Percentiles rank a stretch among this genome's conserved stretches.
phyloP scores from a whole-genome alignment of 2,329 filamentous ascomycete genomes.

The Diaporthe sp. region DNA sequence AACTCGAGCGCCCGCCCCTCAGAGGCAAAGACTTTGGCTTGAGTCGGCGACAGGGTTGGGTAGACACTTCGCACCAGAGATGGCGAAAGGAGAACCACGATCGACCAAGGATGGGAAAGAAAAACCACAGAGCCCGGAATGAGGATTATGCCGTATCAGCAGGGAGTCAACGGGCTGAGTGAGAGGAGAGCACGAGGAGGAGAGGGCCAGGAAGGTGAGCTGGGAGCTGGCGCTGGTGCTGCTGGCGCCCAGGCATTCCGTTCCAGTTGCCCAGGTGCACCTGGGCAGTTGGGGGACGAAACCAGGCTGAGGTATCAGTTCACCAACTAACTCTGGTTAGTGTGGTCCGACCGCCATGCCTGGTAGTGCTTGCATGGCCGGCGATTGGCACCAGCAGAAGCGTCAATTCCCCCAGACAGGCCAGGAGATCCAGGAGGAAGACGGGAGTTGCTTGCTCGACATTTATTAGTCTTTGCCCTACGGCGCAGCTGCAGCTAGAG shows the following conservation, averaged over 20 bases:
- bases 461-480: slow-evolving; percentile 20
- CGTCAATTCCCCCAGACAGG: slow-evolving; percentile 9
- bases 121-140: background rate
- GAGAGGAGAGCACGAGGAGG: slow-evolving; percentile 4
- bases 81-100: slow-evolving; percentile 7
- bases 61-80: slow-evolving; percentile 9
- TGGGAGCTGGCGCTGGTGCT: slow-evolving; percentile 11
- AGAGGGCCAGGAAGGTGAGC: background rate
- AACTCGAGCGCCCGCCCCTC: slow-evolving; percentile 32
- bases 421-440: slow-evolving; percentile 1
- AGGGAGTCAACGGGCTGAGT: slow-evolving; percentile 15
- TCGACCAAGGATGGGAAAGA: slow-evolving; percentile 1
- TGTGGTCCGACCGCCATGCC: slow-evolving; percentile 25
- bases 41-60: slow-evolving; percentile 15
- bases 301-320: slow-evolving; percentile 34
- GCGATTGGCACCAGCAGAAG: slow-evolving; percentile 20
- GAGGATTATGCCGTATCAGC: slow-evolving; percentile 32
- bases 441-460: slow-evolving; percentile 29
- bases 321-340: slow-evolving; percentile 40
- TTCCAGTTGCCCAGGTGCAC: slow-evolving; percentile 25
- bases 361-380: slow-evolving; percentile 39
- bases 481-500: slow-evolving; percentile 33
- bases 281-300: slow-evolving; percentile 25
- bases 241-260: slow-evolving; percentile 22
- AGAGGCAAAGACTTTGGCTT: slow-evolving; percentile 14